Base-by-base conservation (phyloP, 805 yeast species). In the Saccharomycopsis fodiens region DNA sequence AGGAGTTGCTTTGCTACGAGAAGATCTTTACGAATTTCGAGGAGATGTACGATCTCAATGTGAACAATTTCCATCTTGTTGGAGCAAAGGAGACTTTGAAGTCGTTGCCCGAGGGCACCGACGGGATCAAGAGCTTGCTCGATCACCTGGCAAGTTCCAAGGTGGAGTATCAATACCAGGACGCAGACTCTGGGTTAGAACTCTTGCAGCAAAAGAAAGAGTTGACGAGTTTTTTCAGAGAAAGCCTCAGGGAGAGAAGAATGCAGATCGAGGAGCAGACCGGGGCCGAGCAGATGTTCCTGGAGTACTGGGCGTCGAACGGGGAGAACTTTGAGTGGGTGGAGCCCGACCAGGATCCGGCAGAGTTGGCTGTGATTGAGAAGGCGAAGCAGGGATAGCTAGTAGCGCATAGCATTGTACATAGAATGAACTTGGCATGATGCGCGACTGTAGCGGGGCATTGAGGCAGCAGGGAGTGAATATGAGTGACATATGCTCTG, bases 271-370 rank as follows among this genome's bases (percentile, higher is more conserved):
- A 69, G 12, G 67, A 67, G 56, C 76, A 76, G 54, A 78, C 82
- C 39, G 76, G 79, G 45, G 81, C 76, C 49, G 94, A 85, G 50
- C 58, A 75, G 39, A 69, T 78, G 66, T 55, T 85, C 54, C 83
- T 85, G 57, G 94, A 87, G 54, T 85, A 85, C 63, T 85, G 95
- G 95, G 77, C 85, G 58, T 72, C 82, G 35, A 85, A 86, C 5
- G 95, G 95, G 25, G 89, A 82, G 45, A 88, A 87, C 12, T 85
- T 84, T 57, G 85, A 81, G 50, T 85, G 95, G 95, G 81, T 76
- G 10, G 95, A 85, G 57, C 95, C 95, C 1, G 95, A 85, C 58
- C 83, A 82, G 57, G 95, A 86, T 57, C 95, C 95, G 0, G 94
- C 93, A 0, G 87, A 80, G 17, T 51, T 78, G 15, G 48, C 59